A percentile compares a stretch with the other conserved stretches of the same genome.
These are phyloP conservation scores for Amauroascus niger DNA, from an alignment of 2,329 filamentous ascomycete genomes.

Conservation along the genomic window DNA sequence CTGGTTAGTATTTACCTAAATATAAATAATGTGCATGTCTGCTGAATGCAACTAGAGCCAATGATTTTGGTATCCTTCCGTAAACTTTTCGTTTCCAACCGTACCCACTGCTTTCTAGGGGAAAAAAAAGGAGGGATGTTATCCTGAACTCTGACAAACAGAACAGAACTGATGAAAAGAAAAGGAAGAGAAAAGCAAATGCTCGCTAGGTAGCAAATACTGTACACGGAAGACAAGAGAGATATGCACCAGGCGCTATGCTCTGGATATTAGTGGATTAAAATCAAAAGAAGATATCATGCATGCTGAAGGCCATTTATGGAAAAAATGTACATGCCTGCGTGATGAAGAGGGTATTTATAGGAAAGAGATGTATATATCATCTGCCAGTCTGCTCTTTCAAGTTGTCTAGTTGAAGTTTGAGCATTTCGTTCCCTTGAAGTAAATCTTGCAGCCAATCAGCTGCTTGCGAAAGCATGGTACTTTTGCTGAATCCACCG, in stretches of 20 bases:
- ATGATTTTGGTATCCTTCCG: neutral
- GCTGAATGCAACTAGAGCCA: neutral
- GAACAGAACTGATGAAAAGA: neutral
- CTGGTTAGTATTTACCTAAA: neutral
- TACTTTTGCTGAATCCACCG: constrained; percentile 74
- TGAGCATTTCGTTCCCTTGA: constrained; percentile 55
- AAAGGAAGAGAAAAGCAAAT: neutral
- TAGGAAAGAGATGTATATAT: neutral
- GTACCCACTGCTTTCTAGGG: neutral
- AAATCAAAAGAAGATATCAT: neutral
- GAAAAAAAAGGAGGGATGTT: neutral
- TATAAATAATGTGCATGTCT: too few species aligned
- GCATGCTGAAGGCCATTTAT: neutral
- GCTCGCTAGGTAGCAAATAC: constrained; percentile 2
- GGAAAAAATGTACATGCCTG: neutral
- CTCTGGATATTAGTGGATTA: neutral
- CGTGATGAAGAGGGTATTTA: neutral
- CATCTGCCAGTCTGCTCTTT: constrained; percentile 20
- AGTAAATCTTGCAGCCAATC: constrained; percentile 69
- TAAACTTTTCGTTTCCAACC: neutral
- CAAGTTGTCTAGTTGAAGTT: constrained; percentile 44
- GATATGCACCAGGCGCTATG: constrained; percentile 3
- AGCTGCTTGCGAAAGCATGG: constrained; percentile 62
- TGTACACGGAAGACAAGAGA: neutral
- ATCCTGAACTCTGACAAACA: neutral